A percentile compares a stretch with the other conserved stretches of the same genome.
Conservation (phyloP, 345 rosid genomes). For the Aquilaria sinensis region DNA sequence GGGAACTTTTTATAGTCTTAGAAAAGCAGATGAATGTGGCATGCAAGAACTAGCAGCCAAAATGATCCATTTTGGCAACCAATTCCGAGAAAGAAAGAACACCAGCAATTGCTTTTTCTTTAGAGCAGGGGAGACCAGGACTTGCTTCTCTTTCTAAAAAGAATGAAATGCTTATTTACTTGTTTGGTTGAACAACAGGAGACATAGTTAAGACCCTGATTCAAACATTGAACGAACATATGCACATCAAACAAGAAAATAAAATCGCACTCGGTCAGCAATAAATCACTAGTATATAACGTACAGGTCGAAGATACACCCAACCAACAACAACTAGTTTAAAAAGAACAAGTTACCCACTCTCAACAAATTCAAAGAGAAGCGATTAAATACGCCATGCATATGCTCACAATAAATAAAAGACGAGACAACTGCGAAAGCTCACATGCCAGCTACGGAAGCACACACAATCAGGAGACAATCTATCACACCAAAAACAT, state of each 20-base stretch:
- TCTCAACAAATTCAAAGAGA: constrained; percentile 12
- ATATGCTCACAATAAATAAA: constrained; percentile 6
- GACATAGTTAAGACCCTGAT: not conserved
- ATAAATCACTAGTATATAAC: constrained; percentile 2
- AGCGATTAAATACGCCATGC: not conserved
- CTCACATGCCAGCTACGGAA: constrained; percentile 1
- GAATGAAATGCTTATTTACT: not conserved
- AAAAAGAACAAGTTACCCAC: constrained; percentile 20
- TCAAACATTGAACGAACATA: not conserved
- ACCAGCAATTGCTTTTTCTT: no score
- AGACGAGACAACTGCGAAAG: constrained; percentile 10
- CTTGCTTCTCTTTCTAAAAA: not conserved
- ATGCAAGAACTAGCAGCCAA: no score
- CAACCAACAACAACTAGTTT: constrained; percentile 23
- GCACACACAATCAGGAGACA: not conserved
- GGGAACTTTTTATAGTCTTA: no score
- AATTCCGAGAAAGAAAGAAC: no score
- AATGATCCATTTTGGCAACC: no score
- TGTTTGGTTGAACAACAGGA: not conserved
- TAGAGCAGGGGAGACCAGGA: no score
- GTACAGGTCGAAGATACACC: constrained; percentile 14
- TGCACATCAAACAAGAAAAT: not conserved
- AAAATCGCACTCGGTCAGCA: constrained; percentile 6
- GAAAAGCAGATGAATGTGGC: no score
- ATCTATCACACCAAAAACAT: not conserved